Percentiles rank a stretch among this genome's conserved stretches.
phyloP scores from a whole-genome alignment of 2,329 filamentous ascomycete genomes.

The Colletotrichum sp. region DNA sequence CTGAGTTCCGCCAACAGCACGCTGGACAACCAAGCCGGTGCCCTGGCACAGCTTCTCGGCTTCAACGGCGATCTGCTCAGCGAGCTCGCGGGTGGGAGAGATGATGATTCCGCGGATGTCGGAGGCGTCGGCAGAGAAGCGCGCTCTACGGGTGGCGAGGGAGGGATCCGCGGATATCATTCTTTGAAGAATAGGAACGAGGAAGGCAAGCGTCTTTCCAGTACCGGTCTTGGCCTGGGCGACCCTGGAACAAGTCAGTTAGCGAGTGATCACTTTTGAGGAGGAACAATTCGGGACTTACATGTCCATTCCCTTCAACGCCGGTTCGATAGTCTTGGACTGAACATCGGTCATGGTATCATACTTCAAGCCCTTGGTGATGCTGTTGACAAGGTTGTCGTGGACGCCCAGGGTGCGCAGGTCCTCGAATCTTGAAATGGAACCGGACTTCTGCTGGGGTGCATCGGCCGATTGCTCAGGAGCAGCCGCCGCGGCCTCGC shows the following conservation, averaged over 20 bases:
- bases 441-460: slow-evolving; percentile 22
- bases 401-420: slow-evolving; percentile 60
- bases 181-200: slow-evolving; percentile 83
- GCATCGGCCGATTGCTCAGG: slow-evolving; percentile 13
- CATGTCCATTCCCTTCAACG: slow-evolving; percentile 82
- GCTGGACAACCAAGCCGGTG: slow-evolving; percentile 72
- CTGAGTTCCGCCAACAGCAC: slow-evolving; percentile 90
- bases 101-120: slow-evolving; percentile 75
- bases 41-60: slow-evolving; percentile 69
- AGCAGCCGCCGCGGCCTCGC: slow-evolving; percentile 37
- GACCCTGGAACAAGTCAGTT: slow-evolving; percentile 57
- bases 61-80: slow-evolving; percentile 81
- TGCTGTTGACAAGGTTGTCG: slow-evolving; percentile 66
- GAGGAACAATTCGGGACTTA: slow-evolving; percentile 49
- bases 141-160: slow-evolving; percentile 54
- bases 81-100: slow-evolving; percentile 82
- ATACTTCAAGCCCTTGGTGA: slow-evolving; percentile 77
- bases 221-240: slow-evolving; percentile 97
- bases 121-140: slow-evolving; percentile 44
- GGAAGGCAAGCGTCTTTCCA: slow-evolving; percentile 93
- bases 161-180: slow-evolving; percentile 70
- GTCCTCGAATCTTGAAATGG: slow-evolving; percentile 47
- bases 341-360: slow-evolving; percentile 94
- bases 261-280: neutral
- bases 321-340: slow-evolving; percentile 79